Base-by-base conservation (phyloP, 495 filamentous ascomycete species). In the Aspergillus carlsbadensis region DNA sequence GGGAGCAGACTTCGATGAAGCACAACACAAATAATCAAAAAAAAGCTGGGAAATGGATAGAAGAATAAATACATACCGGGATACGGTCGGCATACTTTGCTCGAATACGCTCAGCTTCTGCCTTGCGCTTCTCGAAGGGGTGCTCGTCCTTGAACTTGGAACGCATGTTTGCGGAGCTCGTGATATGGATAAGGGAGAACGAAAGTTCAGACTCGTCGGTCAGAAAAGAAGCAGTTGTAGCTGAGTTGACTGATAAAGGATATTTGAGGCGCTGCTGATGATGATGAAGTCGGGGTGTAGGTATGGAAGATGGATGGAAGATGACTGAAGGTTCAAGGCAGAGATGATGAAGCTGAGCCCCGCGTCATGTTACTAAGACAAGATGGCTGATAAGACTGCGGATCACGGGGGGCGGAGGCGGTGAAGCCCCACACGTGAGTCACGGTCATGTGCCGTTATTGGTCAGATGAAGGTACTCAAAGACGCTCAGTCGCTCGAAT, bases 141-240 rank as follows among this genome's bases (percentile, higher is more conserved):
- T 97, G 94, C 86, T 98, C 94, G 86, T 98, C 94, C 89, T 98
- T 98, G 79, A 98, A 98, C 84, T 97, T 98, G 72, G 88, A 91
- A 67, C 91, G 86, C 92, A 96, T 96, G 37, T 59, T 72, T 92
- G 80, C 66, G 56, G 60, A 37, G 55, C 31, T 31, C 11, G 10
- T 17, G 20, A 34, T 50, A 50, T 45, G 18, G 52, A 54, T 56
- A 56, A 43, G 35, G 21, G 15, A 29, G 40, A 36, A 18, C 15
- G 17, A n/a, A 34, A 34, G 34, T 52, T 46, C 14, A 34, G 36
- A 24, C 18, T 43, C 42, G 43, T 54, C 26, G 22, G 21, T 44
- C 22, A 46, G 33, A 31, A 50, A 52, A 10, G 35, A 53, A 40
- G 44, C 34, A 29, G 22, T 40, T 50, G 37, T 47, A 47, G 20